Evolutionary conservation across 2,329 filamentous ascomycete genomes (phyloP).

Genomic region (Fusarium penzigii): DNA sequence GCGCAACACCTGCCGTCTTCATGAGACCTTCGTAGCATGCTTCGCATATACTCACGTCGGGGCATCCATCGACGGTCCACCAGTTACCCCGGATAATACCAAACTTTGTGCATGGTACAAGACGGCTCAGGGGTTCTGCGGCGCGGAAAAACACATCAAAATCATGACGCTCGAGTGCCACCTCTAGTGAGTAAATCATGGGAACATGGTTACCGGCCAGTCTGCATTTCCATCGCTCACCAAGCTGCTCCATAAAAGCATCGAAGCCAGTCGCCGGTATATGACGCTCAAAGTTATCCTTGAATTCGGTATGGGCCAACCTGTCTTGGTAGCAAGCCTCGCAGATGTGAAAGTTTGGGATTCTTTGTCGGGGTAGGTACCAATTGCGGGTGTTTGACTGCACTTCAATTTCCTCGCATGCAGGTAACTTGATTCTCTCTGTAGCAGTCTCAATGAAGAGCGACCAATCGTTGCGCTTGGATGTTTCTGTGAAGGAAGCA

Average conservation of each 20-base stretch:
- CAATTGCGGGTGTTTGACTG: slow-evolving; percentile 27
- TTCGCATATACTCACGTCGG: slow-evolving; percentile 33
- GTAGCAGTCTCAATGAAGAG: slow-evolving; percentile 28
- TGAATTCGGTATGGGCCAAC: slow-evolving; percentile 32
- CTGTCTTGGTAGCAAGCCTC: slow-evolving; percentile 39
- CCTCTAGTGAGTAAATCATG: slow-evolving; percentile 27
- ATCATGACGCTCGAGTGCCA: slow-evolving; percentile 26
- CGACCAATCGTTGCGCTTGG: slow-evolving; percentile 31
- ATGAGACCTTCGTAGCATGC: slow-evolving; percentile 36
- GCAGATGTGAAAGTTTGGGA: slow-evolving; percentile 33
- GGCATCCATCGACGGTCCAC: slow-evolving; percentile 28
- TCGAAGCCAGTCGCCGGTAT: slow-evolving; percentile 21
- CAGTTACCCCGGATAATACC: slow-evolving; percentile 35
- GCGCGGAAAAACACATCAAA: slow-evolving; percentile 31
- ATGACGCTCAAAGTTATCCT: slow-evolving; percentile 27
- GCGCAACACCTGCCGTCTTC: slow-evolving; percentile 22
- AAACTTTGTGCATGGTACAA: slow-evolving; percentile 29
- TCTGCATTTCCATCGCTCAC: slow-evolving; percentile 27
- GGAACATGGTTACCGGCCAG: slow-evolving; percentile 23
- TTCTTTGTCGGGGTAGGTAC: slow-evolving; percentile 25
- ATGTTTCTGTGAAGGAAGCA: slow-evolving; percentile 17
- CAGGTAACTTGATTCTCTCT: slow-evolving; percentile 25
- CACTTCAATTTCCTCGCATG: slow-evolving; percentile 31
- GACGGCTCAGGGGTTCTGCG: slow-evolving; percentile 19
- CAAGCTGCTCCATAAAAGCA: slow-evolving; percentile 22